These are phyloP conservation scores for Colletotrichum neosansevieriae DNA, from an alignment of 2,329 filamentous ascomycete species.

Conservation along the genomic window DNA sequence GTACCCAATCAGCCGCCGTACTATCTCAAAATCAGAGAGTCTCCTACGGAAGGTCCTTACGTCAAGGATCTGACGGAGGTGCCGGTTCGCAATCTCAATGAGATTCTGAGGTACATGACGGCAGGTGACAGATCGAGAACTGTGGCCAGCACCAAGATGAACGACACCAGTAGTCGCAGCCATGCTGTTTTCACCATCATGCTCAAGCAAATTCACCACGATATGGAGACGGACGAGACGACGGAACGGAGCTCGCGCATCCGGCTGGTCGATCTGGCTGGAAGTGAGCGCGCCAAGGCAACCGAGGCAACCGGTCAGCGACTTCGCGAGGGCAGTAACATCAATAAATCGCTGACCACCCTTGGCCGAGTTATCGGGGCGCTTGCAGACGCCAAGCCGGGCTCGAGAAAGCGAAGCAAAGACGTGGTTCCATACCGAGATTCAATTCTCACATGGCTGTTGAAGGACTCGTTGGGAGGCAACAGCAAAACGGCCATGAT, in stretches of 20 bases:
- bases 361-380: slow-evolving; percentile 96
- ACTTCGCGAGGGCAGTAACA: slow-evolving; percentile 94
- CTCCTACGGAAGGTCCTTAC: slow-evolving; percentile 93
- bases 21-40: slow-evolving; percentile 97
- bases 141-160: slow-evolving; percentile 97
- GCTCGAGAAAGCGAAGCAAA: slow-evolving; percentile 64
- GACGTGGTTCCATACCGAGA: slow-evolving; percentile 91
- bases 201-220: slow-evolving; percentile 97
- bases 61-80: slow-evolving; percentile 97
- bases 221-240: slow-evolving; percentile 96
- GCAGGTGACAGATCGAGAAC: slow-evolving; percentile 90
- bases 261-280: slow-evolving; percentile 92
- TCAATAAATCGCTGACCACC: slow-evolving; percentile 98
- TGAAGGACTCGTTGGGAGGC: slow-evolving; percentile 95
- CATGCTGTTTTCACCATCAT: slow-evolving; percentile 99
- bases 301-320: slow-evolving; percentile 94
- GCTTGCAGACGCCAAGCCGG: slow-evolving; percentile 77
- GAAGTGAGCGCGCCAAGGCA: slow-evolving; percentile 93
- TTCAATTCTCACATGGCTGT: slow-evolving; percentile 84
- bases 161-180: slow-evolving; percentile 95
- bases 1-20: slow-evolving; percentile 78
- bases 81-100: slow-evolving; percentile 85
- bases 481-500: slow-evolving; percentile 99
- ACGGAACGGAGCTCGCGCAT: slow-evolving; percentile 95
- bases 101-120: slow-evolving; percentile 92